Evolutionary conservation across 139 green algal genomes (phyloP), one percentile per base, ranked within the genome.

Genomic region (Yamagishiella unicocca): DNA sequence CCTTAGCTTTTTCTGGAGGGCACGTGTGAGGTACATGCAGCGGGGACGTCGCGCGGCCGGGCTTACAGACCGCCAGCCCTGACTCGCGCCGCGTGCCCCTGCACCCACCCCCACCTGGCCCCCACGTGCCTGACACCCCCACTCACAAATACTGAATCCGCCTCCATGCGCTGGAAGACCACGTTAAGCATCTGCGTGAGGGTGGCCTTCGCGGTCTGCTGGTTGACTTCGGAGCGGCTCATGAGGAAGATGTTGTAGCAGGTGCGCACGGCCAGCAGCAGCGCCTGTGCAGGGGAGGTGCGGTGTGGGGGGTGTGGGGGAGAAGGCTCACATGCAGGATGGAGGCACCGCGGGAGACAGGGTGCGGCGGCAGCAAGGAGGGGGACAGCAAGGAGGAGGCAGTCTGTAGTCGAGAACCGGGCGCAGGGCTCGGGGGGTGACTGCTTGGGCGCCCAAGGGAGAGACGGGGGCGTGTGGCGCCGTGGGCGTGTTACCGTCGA

Each of bases 201-300:
- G 25, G 95, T 94, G 1, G 97, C 98, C 89, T 99, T 99, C 43
- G 98, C 98, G 2, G 97, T 99, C 46, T 92, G 95, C 89, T 99
- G 97, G 88, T 98, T 99, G 43, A 97, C 93, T 27, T 98, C 94
- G 17, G 76, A 93, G 71, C 95, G 92, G 54, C 90, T 94, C 92
- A 96, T 96, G 42, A 99, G 87, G 94, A 96, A 98, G 82, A 99
- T 98, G 91, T 99, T 99, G 95, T 99, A 99, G 91, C 94, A 98
- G 24, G 96, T 97, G 38, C 96, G 93, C 79, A 99, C 95, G 10
- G 94, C 94, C 89, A 97, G 91, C 81, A 98, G 92, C 87, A 98
- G 93, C 38, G 92, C 94, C 90, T 96, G 93, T 27, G 90, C 19
- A n/a, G 58, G 58, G n/a, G 58, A 67, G 58, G 22, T 29, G 58